Evolutionary conservation across 306 rosid genomes (phyloP), one percentile per base, ranked within the genome.

Genomic region (Begonia loranthoides): DNA sequence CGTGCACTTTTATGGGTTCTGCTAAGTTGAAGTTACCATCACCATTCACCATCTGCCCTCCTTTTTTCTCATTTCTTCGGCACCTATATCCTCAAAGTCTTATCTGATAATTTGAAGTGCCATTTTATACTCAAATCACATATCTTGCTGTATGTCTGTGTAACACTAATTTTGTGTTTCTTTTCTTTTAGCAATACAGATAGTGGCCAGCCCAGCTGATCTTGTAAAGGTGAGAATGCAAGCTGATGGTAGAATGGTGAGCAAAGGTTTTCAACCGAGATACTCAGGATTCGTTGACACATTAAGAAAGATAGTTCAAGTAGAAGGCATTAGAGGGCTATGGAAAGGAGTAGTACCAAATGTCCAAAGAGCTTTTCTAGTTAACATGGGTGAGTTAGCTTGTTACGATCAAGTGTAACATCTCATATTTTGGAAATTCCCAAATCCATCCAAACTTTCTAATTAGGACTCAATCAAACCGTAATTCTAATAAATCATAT

Each of bases 181-280:
- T 74, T 67, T 65, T 52, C 67, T 54, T 56, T 68, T 61, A 57
- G 79, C 57, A 48, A 58, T 62, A 50, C 83, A 84, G 95, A 45
- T 85, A 60, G 78, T 90, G 65, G 95, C 94, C 48, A 90, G 95
- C 73, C 97, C 95, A 15, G 90, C 94, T 21, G 94, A 85, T 79
- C 97, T 90, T 70, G 81, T 80, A 45, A 90, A 90, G 77, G 95
- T 90, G 70, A 78, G 97, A 71, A 78, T 90, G 94, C 95, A 85
- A 76, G 87, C 90, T 2, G 95, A 85, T 54, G 80, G 95, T 16
- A 77, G 63, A 9, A 52, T 74, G 76, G 74, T 28, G 58, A 67
- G 76, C 72, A 83, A 70, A 61, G 87, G 78, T 66, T 69, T 75
- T 49, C 73, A 66, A 65, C 95, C 83, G 50, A 63, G 90, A 61